phyloP scores from a whole-genome alignment of 164 flowering plant species.

The Malania oleifera region DNA sequence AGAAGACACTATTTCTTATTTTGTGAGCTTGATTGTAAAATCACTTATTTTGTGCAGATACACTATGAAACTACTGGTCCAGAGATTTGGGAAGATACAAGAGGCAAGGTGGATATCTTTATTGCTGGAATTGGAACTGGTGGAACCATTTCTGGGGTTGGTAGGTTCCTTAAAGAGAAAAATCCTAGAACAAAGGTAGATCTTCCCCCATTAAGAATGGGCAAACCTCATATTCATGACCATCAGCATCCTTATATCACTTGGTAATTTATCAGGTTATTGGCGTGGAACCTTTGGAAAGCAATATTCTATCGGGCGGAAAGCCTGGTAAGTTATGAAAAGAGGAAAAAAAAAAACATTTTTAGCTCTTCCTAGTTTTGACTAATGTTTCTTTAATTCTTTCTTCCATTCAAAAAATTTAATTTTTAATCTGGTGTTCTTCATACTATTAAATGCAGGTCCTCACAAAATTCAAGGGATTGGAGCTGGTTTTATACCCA shows the following conservation, averaged over 20 bases:
- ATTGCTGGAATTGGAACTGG: conserved; percentile 96
- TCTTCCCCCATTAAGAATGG: neutral
- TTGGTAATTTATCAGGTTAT: conserved; percentile 49
- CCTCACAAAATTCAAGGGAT: conserved; percentile 99
- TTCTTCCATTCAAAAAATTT: too few species aligned
- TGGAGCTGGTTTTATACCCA: conserved; percentile 96
- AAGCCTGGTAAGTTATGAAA: conserved; percentile 93
- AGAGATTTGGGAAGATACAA: conserved; percentile 97
- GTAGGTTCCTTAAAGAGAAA: conserved; percentile 66
- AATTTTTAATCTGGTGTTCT: too few species aligned
- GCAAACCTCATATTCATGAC: neutral
- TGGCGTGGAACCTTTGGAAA: conserved; percentile 91
- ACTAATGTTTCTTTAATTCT: neutral
- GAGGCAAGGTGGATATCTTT: conserved; percentile 90
- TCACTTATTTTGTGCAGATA: conserved; percentile 39
- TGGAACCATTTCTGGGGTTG: conserved; percentile 89
- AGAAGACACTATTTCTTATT: too few species aligned
- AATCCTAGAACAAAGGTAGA: conserved; percentile 74
- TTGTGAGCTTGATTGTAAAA: conserved; percentile 2
- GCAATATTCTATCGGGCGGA: conserved; percentile 92
- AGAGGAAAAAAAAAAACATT: neutral
- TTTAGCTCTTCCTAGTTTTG: neutral
- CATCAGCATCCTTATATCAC: neutral
- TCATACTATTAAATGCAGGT: too few species aligned
- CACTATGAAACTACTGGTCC: conserved; percentile 99